Evolutionary conservation across 2,329 filamentous ascomycete species (phyloP).

Genomic region (Trichoderma sp.): DNA sequence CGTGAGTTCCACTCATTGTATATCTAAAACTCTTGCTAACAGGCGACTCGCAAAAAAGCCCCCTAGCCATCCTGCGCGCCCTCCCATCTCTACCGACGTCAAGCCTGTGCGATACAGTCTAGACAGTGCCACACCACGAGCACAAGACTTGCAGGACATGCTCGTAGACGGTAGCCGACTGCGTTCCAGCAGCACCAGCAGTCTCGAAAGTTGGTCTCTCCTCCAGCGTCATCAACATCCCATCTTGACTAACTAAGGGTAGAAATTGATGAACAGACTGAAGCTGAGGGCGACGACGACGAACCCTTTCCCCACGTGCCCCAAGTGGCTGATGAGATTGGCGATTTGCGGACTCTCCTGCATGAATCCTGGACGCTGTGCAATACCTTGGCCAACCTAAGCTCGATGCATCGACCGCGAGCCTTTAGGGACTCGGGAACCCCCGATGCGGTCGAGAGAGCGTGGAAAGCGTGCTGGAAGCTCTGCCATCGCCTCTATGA

Average conservation of each 20-base stretch:
- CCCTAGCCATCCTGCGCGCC: slow-evolving; percentile 55
- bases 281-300: slow-evolving; percentile 56
- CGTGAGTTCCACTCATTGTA: slow-evolving; percentile 30
- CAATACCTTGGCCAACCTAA: slow-evolving; percentile 84
- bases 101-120: slow-evolving; percentile 65
- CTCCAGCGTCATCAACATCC: neutral
- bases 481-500: slow-evolving; percentile 88
- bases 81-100: slow-evolving; percentile 75
- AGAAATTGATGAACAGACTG: slow-evolving; percentile 61
- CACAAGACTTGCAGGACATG: slow-evolving; percentile 79
- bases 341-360: slow-evolving; percentile 72
- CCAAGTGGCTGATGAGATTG: slow-evolving; percentile 56
- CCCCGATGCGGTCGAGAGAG: slow-evolving; percentile 78
- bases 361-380: slow-evolving; percentile 93
- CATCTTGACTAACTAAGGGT: slow-evolving; percentile 29
- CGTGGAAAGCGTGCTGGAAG: slow-evolving; percentile 93
- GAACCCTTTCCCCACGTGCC: slow-evolving; percentile 37
- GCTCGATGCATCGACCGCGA: slow-evolving; percentile 77
- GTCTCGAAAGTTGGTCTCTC: slow-evolving; percentile 68
- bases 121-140: slow-evolving; percentile 75
- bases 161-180: slow-evolving; percentile 57
- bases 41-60: slow-evolving; percentile 6
- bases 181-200: slow-evolving; percentile 70
- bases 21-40: slow-evolving; percentile 6
- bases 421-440: slow-evolving; percentile 75